Conservation (phyloP, 768 basidiomycete genomes). For the Tulasnella sp. region DNA sequence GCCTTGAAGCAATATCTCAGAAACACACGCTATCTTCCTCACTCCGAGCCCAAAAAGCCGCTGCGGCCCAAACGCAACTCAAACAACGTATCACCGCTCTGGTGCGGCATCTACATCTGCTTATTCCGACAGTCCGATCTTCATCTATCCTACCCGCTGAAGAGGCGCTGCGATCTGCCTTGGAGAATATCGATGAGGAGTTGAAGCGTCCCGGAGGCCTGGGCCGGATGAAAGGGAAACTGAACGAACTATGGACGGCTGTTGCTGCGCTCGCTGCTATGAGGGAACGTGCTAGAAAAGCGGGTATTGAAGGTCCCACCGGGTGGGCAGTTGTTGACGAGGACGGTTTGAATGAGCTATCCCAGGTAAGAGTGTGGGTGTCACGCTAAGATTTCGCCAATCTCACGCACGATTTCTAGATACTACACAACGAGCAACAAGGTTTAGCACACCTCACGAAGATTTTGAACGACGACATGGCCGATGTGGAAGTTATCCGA, state of each 20-base stretch:
- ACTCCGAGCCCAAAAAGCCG: slow-evolving; percentile 51
- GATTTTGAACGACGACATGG: slow-evolving; percentile 49
- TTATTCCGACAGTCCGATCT: slow-evolving; percentile 64
- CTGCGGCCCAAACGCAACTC: slow-evolving; percentile 47
- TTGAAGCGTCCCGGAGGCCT: slow-evolving; percentile 37
- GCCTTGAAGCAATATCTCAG: slow-evolving; percentile 47
- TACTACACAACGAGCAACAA: slow-evolving; percentile 63
- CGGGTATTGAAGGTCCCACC: slow-evolving; percentile 30
- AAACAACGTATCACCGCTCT: slow-evolving; percentile 49
- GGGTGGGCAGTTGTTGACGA: slow-evolving; percentile 79
- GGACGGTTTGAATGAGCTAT: slow-evolving; percentile 63
- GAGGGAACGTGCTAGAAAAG: slow-evolving; percentile 35
- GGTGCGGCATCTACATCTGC: slow-evolving; percentile 62
- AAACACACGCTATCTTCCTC: slow-evolving; percentile 55
- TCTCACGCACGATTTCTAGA: slow-evolving; percentile 30
- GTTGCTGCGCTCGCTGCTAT: slow-evolving; percentile 57
- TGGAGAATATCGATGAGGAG: slow-evolving; percentile 69
- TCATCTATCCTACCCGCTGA: slow-evolving; percentile 69
- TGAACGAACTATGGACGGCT: slow-evolving; percentile 78
- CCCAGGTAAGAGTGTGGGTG: slow-evolving; percentile 41
- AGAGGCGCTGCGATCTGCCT: slow-evolving; percentile 52
- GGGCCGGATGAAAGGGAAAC: slow-evolving; percentile 47
- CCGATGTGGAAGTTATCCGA: slow-evolving; percentile 50
- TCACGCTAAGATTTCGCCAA: neutral
- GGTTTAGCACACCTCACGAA: slow-evolving; percentile 71